These are phyloP conservation scores for Pleurotus sapidus DNA, from an alignment of 768 basidiomycete species.

Conservation along the genomic window DNA sequence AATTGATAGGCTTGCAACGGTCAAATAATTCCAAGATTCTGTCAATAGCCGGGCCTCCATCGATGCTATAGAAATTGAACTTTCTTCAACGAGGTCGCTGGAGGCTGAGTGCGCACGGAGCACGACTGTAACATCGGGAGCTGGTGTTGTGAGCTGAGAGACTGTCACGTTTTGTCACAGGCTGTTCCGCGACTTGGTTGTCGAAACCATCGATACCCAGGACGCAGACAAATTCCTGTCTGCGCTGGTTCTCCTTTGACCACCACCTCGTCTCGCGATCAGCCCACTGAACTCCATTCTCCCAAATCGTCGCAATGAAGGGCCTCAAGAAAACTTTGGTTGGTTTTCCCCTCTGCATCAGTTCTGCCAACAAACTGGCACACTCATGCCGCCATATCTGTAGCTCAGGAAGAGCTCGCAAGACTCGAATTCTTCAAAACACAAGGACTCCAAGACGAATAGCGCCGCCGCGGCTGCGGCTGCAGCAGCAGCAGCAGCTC, in stretches of 20 bases:
- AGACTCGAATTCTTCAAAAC: slow-evolving; percentile 66
- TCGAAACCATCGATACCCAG: slow-evolving; percentile 11
- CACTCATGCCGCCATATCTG: slow-evolving; percentile 9
- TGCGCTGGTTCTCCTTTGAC: neutral
- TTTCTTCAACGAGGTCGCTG: too few relatives aligned
- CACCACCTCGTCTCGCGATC: neutral
- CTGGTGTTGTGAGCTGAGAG: too few relatives aligned
- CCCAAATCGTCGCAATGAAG: slow-evolving; percentile 56
- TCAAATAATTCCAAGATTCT: too few relatives aligned
- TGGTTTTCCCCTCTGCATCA: slow-evolving; percentile 25
- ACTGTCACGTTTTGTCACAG: neutral
- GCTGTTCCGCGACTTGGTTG: slow-evolving; percentile 23
- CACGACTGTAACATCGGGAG: too few relatives aligned
- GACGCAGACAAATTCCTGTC: slow-evolving; percentile 13
- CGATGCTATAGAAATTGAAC: too few relatives aligned
- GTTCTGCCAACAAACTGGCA: neutral
- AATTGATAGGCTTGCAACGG: too few relatives aligned
- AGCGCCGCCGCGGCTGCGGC: slow-evolving; percentile 28
- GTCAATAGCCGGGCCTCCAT: too few relatives aligned
- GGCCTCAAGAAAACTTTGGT: slow-evolving; percentile 83
- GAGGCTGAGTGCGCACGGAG: too few relatives aligned
- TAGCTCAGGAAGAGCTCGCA: slow-evolving; percentile 71
- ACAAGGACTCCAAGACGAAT: slow-evolving; percentile 52
- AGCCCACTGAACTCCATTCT: neutral
- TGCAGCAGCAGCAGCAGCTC: slow-evolving; percentile 38